A percentile compares a stretch with the other conserved stretches of the same genome.
phyloP scores from a whole-genome alignment of 2,329 filamentous ascomycete species.

The Onygenales sp. region DNA sequence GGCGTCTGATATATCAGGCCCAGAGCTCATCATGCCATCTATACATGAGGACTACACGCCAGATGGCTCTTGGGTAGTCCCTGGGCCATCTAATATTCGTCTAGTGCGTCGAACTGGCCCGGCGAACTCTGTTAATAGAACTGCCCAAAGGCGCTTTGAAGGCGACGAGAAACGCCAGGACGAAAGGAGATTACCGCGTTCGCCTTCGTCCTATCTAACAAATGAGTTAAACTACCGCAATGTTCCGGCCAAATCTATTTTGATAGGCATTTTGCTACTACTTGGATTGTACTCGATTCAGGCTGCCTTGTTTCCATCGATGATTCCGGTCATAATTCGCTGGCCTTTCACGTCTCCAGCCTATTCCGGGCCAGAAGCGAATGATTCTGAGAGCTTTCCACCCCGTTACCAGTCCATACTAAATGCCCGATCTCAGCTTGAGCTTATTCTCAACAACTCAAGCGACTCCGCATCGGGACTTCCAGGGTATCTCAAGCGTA shows the following conservation, averaged over 20 bases:
- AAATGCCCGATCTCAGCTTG: neutral
- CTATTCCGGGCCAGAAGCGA: neutral
- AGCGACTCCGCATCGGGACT: neutral
- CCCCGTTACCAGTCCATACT: neutral
- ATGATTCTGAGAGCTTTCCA: neutral
- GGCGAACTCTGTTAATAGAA: no score
- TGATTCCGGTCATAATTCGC: neutral
- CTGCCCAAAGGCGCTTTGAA: neutral
- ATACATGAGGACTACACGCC: slow-evolving; percentile 1
- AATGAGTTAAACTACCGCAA: neutral
- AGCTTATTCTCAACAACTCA: neutral
- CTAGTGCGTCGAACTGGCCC: no score
- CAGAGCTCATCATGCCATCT: slow-evolving; percentile 6
- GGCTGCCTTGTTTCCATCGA: neutral
- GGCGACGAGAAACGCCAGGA: neutral
- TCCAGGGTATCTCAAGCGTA: neutral
- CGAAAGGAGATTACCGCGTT: neutral
- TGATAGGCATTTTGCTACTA: neutral
- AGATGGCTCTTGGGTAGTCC: slow-evolving; percentile 2
- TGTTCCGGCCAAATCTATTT: neutral
- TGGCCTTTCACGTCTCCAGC: neutral
- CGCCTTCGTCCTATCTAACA: neutral
- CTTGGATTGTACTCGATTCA: neutral
- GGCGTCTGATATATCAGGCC: neutral
- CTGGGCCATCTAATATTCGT: neutral